Base-by-base conservation (phyloP, 2,329 filamentous ascomycete species). In the Alternaria sp. region DNA sequence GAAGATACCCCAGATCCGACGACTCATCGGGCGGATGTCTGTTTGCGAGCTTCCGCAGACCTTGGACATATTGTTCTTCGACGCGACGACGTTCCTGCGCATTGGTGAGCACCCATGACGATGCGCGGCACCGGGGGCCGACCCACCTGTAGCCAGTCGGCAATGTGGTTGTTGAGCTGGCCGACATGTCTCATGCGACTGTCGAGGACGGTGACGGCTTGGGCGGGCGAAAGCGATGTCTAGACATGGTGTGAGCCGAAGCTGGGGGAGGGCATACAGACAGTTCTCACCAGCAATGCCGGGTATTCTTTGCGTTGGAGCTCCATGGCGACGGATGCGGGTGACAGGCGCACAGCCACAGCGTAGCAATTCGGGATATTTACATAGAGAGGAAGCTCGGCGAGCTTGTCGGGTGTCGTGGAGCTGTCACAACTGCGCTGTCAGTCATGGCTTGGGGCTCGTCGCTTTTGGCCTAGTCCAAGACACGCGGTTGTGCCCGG, bases 141-240 rank as follows among this genome's bases (percentile, higher is more conserved):
- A 80, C 75, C n/a, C 88, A 97, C 94, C 89, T 94, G 91, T 64
- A 99, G 86, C 93, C 94, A 99, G 81, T 98, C 94, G 78, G 94
- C 94, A 74, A 99, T 92, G 77, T 97, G 93, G 70, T 84, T 81
- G 80, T 99, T 97, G 81, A 96, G 83, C 79, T 90, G 93, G 72
- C 87, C 87, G 76, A 98, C 94, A 80, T 93, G 88, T 80, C 91
- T 91, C 70, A 98, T 87, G 74, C 95, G 92, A 71, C 97, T 94
- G 79, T 90, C 91, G 72, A 98, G 87, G 61, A 93, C 87, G 55
- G 87, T 86, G 39, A 93, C 91, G 61, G 95, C 94, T 82, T 95
- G 92, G 69, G 82, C 82, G 26, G 95, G 94, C 79, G 92, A 88
- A 72, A 99, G 86, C 73, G 88, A 87, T 69, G 90, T 89, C 94